Evolutionary conservation across 2,329 filamentous ascomycete genomes (phyloP).

Genomic region (Cercospora nicotianae): DNA sequence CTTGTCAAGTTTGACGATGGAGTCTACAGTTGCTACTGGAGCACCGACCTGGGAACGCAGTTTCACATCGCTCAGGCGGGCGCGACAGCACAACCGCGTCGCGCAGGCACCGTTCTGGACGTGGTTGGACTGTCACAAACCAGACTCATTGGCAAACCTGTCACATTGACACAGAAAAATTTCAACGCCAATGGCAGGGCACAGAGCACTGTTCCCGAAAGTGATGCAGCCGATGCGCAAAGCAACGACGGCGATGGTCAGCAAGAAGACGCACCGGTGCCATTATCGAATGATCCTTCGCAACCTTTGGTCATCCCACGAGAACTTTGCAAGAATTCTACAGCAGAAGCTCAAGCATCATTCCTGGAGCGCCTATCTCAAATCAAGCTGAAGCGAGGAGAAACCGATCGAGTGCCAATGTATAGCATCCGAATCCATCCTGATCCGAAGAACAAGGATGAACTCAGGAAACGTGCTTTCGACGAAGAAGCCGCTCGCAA

Average conservation of each 20-base stretch:
- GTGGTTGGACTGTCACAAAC: conserved; percentile 70
- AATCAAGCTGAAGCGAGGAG: conserved; percentile 45
- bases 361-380: conserved; percentile 46
- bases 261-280: conserved; percentile 7
- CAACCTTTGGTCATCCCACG: conserved; percentile 29
- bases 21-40: conserved; percentile 79
- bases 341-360: conserved; percentile 34
- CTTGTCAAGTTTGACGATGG: conserved; percentile 77
- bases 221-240: conserved; percentile 1
- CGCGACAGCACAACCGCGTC: conserved; percentile 46
- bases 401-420: conserved; percentile 38
- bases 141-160: conserved; percentile 67
- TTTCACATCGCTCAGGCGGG: conserved; percentile 56
- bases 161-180: conserved; percentile 50
- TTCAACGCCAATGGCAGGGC: not conserved
- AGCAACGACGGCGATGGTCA: not conserved
- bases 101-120: conserved; percentile 61
- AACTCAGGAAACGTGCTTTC: conserved; percentile 22
- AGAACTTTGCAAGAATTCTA: conserved; percentile 23
- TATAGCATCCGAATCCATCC: conserved; percentile 31
- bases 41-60: conserved; percentile 78
- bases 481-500: conserved; percentile 17
- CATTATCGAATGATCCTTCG: not conserved
- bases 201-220: not conserved
- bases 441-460: conserved; percentile 26